Conservation (phyloP, 2,329 filamentous ascomycete species). For the Clonostachys byssicola region DNA sequence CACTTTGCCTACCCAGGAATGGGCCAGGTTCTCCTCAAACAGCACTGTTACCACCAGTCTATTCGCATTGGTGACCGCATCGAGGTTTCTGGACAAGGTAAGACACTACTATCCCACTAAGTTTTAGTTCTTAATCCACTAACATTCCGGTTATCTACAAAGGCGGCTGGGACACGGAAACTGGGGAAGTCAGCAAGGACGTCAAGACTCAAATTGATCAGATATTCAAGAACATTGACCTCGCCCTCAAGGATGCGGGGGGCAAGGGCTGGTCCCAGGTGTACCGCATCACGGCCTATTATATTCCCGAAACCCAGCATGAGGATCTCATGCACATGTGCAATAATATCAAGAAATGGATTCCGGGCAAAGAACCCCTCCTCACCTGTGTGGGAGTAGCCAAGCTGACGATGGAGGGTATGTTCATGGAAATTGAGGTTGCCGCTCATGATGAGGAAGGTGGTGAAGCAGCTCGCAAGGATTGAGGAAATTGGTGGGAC, state of each 20-base stretch:
- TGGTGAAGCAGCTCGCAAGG: too few species aligned
- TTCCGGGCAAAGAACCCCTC: constrained; percentile 46
- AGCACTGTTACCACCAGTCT: constrained; percentile 38
- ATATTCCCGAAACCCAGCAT: constrained; percentile 23
- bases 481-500: too few species aligned
- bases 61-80: constrained; percentile 43
- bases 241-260: constrained; percentile 43
- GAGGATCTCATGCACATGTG: constrained; percentile 35
- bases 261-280: constrained; percentile 55
- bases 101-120: neutral
- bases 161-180: constrained; percentile 25
- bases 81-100: constrained; percentile 41
- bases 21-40: constrained; percentile 18
- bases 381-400: constrained; percentile 50
- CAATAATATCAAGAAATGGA: constrained; percentile 41
- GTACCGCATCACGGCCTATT: constrained; percentile 39
- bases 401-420: constrained; percentile 38
- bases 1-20: constrained; percentile 16
- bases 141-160: neutral
- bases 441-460: constrained; percentile 29
- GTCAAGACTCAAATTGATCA: constrained; percentile 41
- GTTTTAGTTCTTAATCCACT: neutral
- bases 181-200: constrained; percentile 17
- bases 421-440: constrained; percentile 58
- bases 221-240: constrained; percentile 54